Evolutionary conservation across 345 rosid species (phyloP), one percentile per base, ranked within the genome.

Genomic region (Chamaenerion angustifolium): DNA sequence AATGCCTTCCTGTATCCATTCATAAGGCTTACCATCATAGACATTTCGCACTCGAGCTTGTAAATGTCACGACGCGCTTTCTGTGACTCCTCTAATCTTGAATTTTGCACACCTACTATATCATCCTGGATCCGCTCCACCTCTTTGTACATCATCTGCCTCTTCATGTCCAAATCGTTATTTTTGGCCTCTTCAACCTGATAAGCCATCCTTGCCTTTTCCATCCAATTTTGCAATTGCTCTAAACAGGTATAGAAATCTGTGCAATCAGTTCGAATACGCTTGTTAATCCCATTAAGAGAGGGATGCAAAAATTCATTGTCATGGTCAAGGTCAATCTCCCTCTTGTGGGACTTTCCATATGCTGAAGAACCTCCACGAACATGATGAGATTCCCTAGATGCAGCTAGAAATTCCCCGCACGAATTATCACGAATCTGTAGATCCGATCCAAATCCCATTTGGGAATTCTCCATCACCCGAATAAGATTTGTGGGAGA

Each of bases 1-100:
- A 84, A 66, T 43, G 79, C 82, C 79, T 68, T 86, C 62, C 79
- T 82, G 46, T 92, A 92, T 43, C 89, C 93, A 27, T 78, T 80
- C 41, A 80, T 42, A 19, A 87, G 76, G 59, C 71, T 71, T 43
- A 51, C 59, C 98, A 92, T 78, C 79, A 80, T 67, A 54, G 54
- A 56, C 52, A 92, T 71, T 64, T 92, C 98, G 46, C 56, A 79
- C 70, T 81, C 89, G 35, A 83, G 82, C 76, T 70, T 77, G 71
- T 64, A 74, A 21, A 73, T 66, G 57, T 76, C 79, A 50, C 57
- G 3, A 42, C 75, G 67, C 52, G 75, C 69, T 61, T 70, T 82
- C 41, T 63, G 79, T 59, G 62, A 71, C 65, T 81, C 93, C 54
- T 81, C 96, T 4, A 23, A 46, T 68, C 69, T 79, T 56, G 63